phyloP scores from a whole-genome alignment of 305 asterid species.

The Solanum hybrid region DNA sequence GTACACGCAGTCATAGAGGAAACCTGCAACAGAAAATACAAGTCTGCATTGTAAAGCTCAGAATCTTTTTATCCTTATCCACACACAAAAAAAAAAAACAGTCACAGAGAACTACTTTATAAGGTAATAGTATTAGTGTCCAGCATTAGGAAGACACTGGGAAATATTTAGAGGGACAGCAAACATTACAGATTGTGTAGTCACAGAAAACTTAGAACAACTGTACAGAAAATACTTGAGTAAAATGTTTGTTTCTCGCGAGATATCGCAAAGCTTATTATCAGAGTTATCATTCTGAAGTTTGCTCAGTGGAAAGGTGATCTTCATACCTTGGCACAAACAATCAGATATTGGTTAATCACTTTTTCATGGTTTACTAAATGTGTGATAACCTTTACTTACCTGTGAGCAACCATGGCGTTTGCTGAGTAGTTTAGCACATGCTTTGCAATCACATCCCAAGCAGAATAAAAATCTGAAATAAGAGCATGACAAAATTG shows the following conservation, averaged over 20 bases:
- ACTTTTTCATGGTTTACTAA: neutral
- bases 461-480: conserved; percentile 95
- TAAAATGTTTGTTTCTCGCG: neutral
- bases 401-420: conserved; percentile 75
- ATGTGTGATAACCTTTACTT: conserved; percentile 6
- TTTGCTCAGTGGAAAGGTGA: neutral
- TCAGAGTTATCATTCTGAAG: neutral
- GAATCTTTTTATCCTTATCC: neutral
- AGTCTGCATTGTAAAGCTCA: neutral
- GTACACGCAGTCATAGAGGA: neutral
- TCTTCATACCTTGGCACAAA: neutral
- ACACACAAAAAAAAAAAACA: neutral
- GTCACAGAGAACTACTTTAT: neutral
- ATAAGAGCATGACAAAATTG: conserved; percentile 4
- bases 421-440: conserved; percentile 42
- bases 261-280: neutral
- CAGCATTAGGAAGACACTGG: neutral
- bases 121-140: neutral
- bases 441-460: conserved; percentile 80
- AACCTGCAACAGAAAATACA: neutral
- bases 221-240: neutral
- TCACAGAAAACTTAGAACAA: neutral
- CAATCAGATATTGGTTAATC: neutral
- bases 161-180: neutral
- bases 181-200: neutral